Conservation (phyloP, 2,329 filamentous ascomycete species). For the Penicillium glabrum region DNA sequence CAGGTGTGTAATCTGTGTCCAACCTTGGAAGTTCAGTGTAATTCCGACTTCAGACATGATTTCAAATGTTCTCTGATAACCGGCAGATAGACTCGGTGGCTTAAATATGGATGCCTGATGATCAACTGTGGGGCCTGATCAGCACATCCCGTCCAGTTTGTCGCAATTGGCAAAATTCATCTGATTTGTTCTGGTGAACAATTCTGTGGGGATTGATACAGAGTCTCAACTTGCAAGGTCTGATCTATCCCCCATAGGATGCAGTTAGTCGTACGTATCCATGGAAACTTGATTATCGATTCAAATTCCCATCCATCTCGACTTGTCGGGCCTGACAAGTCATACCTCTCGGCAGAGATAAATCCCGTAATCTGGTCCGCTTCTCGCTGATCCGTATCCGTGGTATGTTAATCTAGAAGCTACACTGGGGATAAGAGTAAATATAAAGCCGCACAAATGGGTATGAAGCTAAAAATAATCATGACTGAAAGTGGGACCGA, state of each 20-base stretch:
- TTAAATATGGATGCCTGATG: not conserved
- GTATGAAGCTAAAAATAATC: not conserved
- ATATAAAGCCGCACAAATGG: not conserved
- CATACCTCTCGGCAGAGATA: not conserved
- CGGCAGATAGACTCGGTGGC: not conserved
- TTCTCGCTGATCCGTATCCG: too few species aligned
- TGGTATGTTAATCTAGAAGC: too few species aligned
- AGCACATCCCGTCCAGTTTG: not conserved
- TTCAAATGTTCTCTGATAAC: not conserved
- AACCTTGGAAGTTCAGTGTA: not conserved
- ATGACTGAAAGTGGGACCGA: not conserved
- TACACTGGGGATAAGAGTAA: too few species aligned
- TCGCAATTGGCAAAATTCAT: not conserved
- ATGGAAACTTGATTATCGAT: too few species aligned
- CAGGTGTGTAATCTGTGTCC: not conserved
- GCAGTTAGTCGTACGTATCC: too few species aligned
- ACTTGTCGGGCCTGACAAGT: not conserved
- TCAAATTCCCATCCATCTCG: not conserved
- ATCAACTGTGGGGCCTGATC: not conserved
- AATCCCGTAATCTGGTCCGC: not conserved
- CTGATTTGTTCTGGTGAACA: not conserved
- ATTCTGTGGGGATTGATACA: not conserved
- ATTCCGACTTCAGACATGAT: not conserved
- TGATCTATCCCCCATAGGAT: not conserved
- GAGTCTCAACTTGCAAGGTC: not conserved